Evolutionary conservation across 1,139 yeast genomes (phyloP).

Genomic region (Tardiomyces depauwii): DNA sequence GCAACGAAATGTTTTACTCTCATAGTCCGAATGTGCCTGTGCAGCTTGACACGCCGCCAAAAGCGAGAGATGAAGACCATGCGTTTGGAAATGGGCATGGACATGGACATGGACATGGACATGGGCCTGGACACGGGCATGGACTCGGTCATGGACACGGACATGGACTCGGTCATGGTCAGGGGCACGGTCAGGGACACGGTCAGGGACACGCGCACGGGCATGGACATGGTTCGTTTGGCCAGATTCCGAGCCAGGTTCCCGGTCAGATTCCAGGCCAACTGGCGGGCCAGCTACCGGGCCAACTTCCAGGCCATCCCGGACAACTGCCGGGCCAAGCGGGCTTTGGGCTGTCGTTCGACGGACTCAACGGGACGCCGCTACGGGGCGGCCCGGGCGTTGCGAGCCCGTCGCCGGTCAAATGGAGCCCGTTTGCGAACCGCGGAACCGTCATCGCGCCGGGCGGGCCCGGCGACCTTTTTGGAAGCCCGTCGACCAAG

Average conservation of each 20-base stretch:
- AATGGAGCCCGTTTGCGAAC: not conserved
- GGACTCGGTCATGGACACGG: not conserved
- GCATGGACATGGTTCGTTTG: not conserved
- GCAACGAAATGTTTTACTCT: slow-evolving; percentile 12
- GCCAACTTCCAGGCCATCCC: not conserved
- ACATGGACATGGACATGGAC: not conserved
- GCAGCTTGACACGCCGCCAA: slow-evolving; percentile 23
- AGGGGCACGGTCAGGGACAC: not conserved
- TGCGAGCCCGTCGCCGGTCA: not conserved
- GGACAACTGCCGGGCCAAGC: not conserved
- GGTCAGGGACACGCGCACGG: not conserved
- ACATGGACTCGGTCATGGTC: not conserved
- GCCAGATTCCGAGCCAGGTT: too few relatives aligned
- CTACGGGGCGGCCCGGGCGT: not conserved
- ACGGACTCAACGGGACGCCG: not conserved
- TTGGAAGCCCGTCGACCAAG: not conserved
- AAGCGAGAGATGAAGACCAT: slow-evolving; percentile 15
- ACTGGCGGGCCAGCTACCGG: not conserved
- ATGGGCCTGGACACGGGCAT: not conserved
- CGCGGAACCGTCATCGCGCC: not conserved
- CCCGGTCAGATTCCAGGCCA: too few relatives aligned
- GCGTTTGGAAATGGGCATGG: not conserved
- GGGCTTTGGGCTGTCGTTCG: not conserved
- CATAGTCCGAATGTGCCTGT: slow-evolving; percentile 19
- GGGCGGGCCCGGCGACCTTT: not conserved